A percentile compares a stretch with the other conserved stretches of the same genome.
phyloP scores from a whole-genome alignment of 768 basidiomycete species.

The Xerocomus spinulosus region DNA sequence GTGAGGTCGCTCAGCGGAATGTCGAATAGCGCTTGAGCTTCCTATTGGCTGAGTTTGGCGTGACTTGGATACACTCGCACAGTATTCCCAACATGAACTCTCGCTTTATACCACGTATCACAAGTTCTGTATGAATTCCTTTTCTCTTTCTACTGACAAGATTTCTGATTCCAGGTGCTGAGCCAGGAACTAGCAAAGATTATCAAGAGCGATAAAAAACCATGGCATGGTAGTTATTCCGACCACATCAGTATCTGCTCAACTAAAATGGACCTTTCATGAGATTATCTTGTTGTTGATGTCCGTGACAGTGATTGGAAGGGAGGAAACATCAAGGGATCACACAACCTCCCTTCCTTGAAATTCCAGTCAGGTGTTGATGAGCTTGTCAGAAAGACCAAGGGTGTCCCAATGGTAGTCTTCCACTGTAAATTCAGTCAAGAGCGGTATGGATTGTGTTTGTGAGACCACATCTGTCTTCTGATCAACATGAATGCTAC shows the following conservation, averaged over 20 bases:
- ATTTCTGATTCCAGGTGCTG: constrained; percentile 10
- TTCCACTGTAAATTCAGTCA: constrained; percentile 82
- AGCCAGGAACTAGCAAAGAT: constrained; percentile 66
- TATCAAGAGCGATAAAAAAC: constrained; percentile 60
- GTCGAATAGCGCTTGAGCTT: too few species aligned
- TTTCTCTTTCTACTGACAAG: constrained; percentile 1
- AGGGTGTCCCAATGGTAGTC: constrained; percentile 57
- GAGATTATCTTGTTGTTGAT: constrained; percentile 73
- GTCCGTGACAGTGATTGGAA: constrained; percentile 79
- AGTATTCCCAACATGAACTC: constrained; percentile 14
- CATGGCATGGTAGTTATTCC: constrained; percentile 35
- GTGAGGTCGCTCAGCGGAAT: too few species aligned
- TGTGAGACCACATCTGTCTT: background rate
- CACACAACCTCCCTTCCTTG: constrained; percentile 57
- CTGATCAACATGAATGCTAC: constrained; percentile 7
- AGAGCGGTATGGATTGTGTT: constrained; percentile 50
- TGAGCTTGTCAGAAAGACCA: constrained; percentile 53
- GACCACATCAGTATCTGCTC: background rate
- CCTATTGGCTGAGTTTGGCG: background rate
- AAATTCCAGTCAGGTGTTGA: constrained; percentile 56
- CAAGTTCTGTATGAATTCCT: constrained; percentile 15
- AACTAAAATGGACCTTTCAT: background rate
- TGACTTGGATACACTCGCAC: constrained; percentile 4
- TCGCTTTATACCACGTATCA: constrained; percentile 18
- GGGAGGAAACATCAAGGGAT: constrained; percentile 74